A percentile compares a stretch with the other conserved stretches of the same genome.
Evolutionary conservation across 345 rosid species (phyloP).

Genomic region (Durio zibethinus): DNA sequence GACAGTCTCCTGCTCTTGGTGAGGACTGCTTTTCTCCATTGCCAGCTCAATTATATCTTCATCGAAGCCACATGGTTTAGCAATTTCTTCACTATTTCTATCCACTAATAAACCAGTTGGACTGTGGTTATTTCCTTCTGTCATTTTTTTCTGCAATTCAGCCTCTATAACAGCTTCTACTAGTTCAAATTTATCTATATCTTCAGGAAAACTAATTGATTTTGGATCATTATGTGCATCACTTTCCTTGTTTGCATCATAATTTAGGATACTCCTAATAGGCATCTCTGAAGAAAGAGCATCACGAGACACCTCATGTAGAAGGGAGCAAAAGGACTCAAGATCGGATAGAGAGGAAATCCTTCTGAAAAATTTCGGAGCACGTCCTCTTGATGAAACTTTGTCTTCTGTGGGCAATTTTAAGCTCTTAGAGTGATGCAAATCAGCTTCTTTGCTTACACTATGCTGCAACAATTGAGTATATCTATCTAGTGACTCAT

Average conservation of each 20-base stretch:
- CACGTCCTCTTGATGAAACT: constrained; percentile 19
- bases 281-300: constrained; percentile 24
- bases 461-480: constrained; percentile 48
- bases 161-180: constrained; percentile 29
- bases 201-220: constrained; percentile 17
- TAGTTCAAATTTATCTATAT: constrained; percentile 19
- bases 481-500: constrained; percentile 53
- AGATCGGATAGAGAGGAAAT: constrained; percentile 76
- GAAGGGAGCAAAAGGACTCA: constrained; percentile 53
- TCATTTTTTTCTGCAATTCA: constrained; percentile 14
- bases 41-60: constrained; percentile 21
- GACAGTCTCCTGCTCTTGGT: constrained; percentile 28
- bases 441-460: constrained; percentile 31
- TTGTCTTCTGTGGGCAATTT: constrained; percentile 51
- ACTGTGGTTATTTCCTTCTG: constrained; percentile 10
- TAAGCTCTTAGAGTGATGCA: constrained; percentile 59
- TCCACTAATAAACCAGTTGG: constrained; percentile 10
- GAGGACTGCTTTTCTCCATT: constrained; percentile 11
- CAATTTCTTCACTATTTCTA: constrained; percentile 14
- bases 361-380: constrained; percentile 53
- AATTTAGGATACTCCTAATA: constrained; percentile 10
- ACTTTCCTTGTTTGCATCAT: not conserved
- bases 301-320: constrained; percentile 41
- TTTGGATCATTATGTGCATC: constrained; percentile 2
- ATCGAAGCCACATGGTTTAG: not conserved